phyloP scores from a whole-genome alignment of 768 basidiomycete species.

The Amanita pseudoporphyria region DNA sequence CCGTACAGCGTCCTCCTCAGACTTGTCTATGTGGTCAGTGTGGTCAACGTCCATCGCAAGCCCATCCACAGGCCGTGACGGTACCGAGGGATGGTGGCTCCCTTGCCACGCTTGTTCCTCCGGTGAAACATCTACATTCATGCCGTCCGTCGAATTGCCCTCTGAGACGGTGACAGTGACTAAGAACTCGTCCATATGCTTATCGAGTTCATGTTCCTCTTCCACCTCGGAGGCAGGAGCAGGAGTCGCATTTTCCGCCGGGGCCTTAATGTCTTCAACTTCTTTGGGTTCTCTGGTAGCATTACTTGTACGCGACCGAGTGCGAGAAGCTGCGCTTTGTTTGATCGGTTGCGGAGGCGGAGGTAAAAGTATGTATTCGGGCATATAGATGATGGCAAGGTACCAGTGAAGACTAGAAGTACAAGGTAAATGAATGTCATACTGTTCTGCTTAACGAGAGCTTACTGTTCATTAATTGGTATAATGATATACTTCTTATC shows the following conservation, averaged over 20 bases:
- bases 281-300: slow-evolving; percentile 6
- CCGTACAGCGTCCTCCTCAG: slow-evolving; percentile 5
- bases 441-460: background rate
- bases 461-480: slow-evolving; percentile 94
- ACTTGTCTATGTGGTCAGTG: slow-evolving; percentile 1
- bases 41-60: slow-evolving; percentile 13
- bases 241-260: background rate
- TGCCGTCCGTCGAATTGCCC: background rate
- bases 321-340: background rate
- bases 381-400: slow-evolving; percentile 85
- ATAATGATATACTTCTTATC: slow-evolving; percentile 87
- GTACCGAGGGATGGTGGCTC: background rate
- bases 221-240: slow-evolving; percentile 20
- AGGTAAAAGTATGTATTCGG: slow-evolving; percentile 50
- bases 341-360: slow-evolving; percentile 11
- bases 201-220: slow-evolving; percentile 18
- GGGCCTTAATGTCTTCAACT: slow-evolving; percentile 7
- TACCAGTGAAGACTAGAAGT: slow-evolving; percentile 86
- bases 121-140: slow-evolving; percentile 9
- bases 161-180: slow-evolving; percentile 11
- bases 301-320: slow-evolving; percentile 6
- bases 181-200: slow-evolving; percentile 15
- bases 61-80: slow-evolving; percentile 4
- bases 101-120: background rate
- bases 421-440: background rate